phyloP scores from a whole-genome alignment of 2,329 filamentous ascomycete genomes.

The Lachnellula suecica region DNA sequence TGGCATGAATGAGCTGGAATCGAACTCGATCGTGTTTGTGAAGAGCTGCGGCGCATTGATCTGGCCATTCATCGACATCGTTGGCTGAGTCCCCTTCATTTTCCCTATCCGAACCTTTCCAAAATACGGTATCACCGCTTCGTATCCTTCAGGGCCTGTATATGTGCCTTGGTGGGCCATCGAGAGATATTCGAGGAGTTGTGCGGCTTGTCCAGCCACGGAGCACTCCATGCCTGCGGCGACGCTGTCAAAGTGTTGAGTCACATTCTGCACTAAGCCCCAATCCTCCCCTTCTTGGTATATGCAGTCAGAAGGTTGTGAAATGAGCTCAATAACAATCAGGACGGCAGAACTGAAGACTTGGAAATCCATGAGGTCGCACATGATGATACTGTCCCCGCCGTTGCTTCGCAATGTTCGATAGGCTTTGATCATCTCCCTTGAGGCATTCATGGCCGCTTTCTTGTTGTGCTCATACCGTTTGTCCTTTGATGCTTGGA shows the following conservation, averaged over 20 bases:
- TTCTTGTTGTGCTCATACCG: constrained; percentile 39
- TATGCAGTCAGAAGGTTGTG: constrained; percentile 22
- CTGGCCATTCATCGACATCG: background rate
- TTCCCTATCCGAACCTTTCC: constrained; percentile 33
- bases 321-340: constrained; percentile 42
- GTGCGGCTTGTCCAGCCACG: constrained; percentile 42
- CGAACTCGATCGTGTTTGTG: background rate
- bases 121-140: constrained; percentile 45
- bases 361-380: constrained; percentile 48
- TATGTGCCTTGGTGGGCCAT: constrained; percentile 25
- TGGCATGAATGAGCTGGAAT: background rate
- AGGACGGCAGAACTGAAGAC: constrained; percentile 46
- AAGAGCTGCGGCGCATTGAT: background rate
- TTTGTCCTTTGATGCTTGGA: constrained; percentile 36
- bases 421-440: constrained; percentile 37
- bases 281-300: constrained; percentile 38
- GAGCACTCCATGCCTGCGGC: constrained; percentile 36
- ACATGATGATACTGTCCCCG: constrained; percentile 35
- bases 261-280: constrained; percentile 34
- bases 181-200: constrained; percentile 40
- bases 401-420: constrained; percentile 32
- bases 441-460: constrained; percentile 34
- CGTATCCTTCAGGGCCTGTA: constrained; percentile 30
- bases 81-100: background rate
- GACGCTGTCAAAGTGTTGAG: constrained; percentile 34